Conservation (phyloP, 805 yeast genomes). For the Starmerella ratchasimensis region DNA sequence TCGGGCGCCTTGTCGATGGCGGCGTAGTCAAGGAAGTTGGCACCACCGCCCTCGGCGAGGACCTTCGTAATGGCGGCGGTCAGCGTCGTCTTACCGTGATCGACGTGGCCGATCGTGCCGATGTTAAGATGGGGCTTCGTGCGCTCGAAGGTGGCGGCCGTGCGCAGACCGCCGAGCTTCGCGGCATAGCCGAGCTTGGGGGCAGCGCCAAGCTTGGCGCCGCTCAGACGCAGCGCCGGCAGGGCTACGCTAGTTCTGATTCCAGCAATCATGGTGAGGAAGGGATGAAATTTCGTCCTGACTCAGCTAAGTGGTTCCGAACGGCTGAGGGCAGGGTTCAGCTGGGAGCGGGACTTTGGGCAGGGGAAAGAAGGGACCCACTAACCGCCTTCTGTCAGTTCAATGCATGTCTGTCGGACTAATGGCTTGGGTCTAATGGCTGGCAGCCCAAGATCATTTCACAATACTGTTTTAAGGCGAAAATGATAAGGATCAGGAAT, state of each 20-base stretch:
- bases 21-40: conserved; percentile 81
- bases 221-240: conserved; percentile 7
- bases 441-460: no score
- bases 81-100: conserved; percentile 95
- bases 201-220: conserved; percentile 4
- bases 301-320: no score
- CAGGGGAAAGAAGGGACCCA: no score
- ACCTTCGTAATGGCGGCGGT: conserved; percentile 98
- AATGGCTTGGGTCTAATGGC: no score
- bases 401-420: no score
- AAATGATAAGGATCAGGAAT: no score
- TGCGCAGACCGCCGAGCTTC: conserved; percentile 12
- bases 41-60: conserved; percentile 77
- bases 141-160: conserved; percentile 76
- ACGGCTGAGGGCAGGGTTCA: no score
- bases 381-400: no score
- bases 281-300: no score
- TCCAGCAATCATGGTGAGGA: conserved; percentile 1
- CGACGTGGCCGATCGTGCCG: conserved; percentile 98
- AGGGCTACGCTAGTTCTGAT: background rate
- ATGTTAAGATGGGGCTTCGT: conserved; percentile 92
- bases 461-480: no score
- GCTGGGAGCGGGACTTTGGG: no score
- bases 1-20: conserved; percentile 96
- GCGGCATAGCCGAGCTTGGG: no score